phyloP scores from a whole-genome alignment of 345 rosid species.

The Rhizophora mangle region DNA sequence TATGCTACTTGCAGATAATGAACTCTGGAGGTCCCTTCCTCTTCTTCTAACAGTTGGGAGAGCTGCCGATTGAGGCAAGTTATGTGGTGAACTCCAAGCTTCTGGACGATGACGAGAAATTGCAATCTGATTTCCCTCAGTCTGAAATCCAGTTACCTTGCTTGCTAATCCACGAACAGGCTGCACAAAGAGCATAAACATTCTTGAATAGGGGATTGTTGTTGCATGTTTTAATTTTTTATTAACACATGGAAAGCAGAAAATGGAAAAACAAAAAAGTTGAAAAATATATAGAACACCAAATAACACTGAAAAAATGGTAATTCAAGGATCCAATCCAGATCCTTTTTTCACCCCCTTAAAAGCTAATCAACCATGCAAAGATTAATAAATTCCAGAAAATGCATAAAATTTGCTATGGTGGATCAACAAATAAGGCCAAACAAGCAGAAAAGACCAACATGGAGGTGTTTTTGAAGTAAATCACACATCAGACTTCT shows the following conservation, averaged over 20 bases:
- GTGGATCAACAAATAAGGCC: not conserved
- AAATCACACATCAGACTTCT: not conserved
- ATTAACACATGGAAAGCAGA: not conserved
- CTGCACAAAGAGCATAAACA: conserved; percentile 36
- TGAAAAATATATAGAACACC: not conserved
- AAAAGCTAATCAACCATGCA: not conserved
- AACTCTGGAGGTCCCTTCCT: conserved; percentile 42
- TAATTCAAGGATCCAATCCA: not conserved
- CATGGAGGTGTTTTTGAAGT: no score
- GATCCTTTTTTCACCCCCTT: not conserved
- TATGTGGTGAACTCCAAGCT: conserved; percentile 40
- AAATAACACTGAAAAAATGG: not conserved
- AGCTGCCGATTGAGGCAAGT: conserved; percentile 41
- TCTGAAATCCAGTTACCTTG: conserved; percentile 29
- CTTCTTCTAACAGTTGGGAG: conserved; percentile 39
- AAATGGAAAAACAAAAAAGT: not conserved
- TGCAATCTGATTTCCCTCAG: conserved; percentile 28
- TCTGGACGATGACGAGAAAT: conserved; percentile 43
- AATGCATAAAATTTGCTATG: not conserved
- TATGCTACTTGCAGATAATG: conserved; percentile 44
- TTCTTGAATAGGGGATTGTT: not conserved
- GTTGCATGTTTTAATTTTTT: not conserved
- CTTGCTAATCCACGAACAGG: conserved; percentile 35
- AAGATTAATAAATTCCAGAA: not conserved
- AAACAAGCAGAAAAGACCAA: not conserved